These are phyloP conservation scores for Mycothermus thermophilus DNA, from an alignment of 495 filamentous ascomycete species.

Conservation along the genomic window DNA sequence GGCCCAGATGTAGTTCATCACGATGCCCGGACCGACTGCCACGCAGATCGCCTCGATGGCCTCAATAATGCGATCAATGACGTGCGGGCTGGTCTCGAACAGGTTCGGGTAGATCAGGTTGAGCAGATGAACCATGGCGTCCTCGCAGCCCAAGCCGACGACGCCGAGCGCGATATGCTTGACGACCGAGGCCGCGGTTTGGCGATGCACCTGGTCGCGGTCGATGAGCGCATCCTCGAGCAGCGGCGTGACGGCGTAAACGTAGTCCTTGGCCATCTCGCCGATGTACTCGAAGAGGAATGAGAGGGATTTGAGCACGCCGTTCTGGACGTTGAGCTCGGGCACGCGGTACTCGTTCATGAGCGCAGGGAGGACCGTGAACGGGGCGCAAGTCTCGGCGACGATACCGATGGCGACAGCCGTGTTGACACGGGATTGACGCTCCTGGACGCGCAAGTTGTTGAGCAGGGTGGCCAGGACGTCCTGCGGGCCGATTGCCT, in stretches of 20 bases:
- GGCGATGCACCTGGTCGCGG: constrained; percentile 94
- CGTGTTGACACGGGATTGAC: constrained; percentile 95
- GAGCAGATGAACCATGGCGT: constrained; percentile 94
- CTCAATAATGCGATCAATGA: constrained; percentile 94
- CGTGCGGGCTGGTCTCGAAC: constrained; percentile 96
- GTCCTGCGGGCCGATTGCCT: constrained; percentile 96
- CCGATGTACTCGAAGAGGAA: constrained; percentile 99
- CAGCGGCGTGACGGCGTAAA: constrained; percentile 94
- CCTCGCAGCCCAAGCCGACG: constrained; percentile 93
- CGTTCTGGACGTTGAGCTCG: constrained; percentile 97
- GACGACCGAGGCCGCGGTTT: constrained; percentile 90
- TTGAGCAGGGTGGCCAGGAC: constrained; percentile 91
- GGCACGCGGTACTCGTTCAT: constrained; percentile 99
- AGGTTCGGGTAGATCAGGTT: constrained; percentile 94
- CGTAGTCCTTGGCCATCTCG: constrained; percentile 99
- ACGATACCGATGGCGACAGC: constrained; percentile 99
- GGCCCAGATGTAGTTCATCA: constrained; percentile 97
- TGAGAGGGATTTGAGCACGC: constrained; percentile 89
- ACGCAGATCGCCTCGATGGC: constrained; percentile 93
- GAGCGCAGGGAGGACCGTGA: constrained; percentile 93
- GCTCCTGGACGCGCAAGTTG: constrained; percentile 93
- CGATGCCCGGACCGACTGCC: constrained; percentile 77
- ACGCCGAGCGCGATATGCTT: constrained; percentile 95
- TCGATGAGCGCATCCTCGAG: constrained; percentile 97
- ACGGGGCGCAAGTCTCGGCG: constrained; percentile 98